Percentiles rank a stretch among this genome's conserved stretches.
Conservation (phyloP, 1,139 yeast genomes). For the Geotrichum klebahnii region DNA sequence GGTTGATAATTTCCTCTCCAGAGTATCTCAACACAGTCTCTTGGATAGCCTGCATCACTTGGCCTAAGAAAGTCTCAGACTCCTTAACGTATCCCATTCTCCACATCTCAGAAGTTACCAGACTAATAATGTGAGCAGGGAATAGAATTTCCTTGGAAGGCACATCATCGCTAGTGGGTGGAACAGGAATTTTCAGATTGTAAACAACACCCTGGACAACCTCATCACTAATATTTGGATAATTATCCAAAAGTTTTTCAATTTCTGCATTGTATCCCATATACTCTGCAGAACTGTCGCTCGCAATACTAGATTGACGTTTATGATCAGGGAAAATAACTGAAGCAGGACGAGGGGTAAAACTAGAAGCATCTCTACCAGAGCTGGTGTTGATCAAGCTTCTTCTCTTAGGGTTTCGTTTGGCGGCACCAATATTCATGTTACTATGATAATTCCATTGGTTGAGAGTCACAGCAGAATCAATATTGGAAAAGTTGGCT, state of each 20-base stretch:
- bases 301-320: conserved; percentile 29
- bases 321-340: conserved; percentile 30
- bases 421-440: conserved; percentile 25
- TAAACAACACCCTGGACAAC: conserved; percentile 82
- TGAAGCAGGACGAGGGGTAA: conserved; percentile 39
- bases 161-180: conserved; percentile 74
- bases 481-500: conserved; percentile 24
- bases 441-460: conserved; percentile 12
- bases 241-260: conserved; percentile 59
- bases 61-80: conserved; percentile 87
- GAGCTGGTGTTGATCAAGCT: conserved; percentile 29
- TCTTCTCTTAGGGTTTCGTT: conserved; percentile 36
- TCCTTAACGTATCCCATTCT: conserved; percentile 89
- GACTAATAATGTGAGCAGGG: conserved; percentile 93
- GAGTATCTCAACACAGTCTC: conserved; percentile 46
- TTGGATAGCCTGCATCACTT: conserved; percentile 84
- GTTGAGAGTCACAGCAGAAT: conserved; percentile 1
- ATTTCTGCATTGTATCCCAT: conserved; percentile 39
- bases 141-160: conserved; percentile 86
- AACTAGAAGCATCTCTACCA: conserved; percentile 30
- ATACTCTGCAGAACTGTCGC: conserved; percentile 30
- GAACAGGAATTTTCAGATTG: conserved; percentile 82
- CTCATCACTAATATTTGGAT: conserved; percentile 73
- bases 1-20: conserved; percentile 82
- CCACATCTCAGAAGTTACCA: conserved; percentile 97